Conservation (phyloP, 306 rosid genomes). For the Pyrus communis region DNA sequence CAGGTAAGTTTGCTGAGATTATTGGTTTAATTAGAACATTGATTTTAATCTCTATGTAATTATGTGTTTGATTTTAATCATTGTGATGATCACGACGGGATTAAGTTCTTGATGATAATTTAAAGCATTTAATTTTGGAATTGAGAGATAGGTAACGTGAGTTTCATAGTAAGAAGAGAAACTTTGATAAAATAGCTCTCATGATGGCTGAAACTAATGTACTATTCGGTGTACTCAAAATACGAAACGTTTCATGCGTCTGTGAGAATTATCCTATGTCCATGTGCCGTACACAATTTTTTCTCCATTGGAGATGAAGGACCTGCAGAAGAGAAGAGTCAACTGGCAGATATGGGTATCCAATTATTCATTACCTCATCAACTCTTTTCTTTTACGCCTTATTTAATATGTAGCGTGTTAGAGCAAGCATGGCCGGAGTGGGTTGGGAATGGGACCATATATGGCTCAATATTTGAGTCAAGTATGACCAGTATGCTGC, state of each 20-base stretch:
- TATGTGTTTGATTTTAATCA: background rate
- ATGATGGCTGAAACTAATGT: no score
- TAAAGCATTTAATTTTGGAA: background rate
- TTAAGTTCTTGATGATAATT: background rate
- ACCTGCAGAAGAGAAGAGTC: constrained; percentile 12
- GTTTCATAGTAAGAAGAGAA: constrained; percentile 6
- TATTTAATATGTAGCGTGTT: background rate
- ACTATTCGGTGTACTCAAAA: no score
- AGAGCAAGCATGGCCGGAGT: background rate
- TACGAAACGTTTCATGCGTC: no score
- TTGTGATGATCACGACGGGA: background rate
- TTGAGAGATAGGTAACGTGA: background rate
- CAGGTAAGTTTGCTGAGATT: constrained; percentile 46
- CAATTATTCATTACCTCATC: background rate
- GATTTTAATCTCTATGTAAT: background rate
- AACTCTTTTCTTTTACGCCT: background rate
- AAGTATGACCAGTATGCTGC: background rate
- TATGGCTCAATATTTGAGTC: background rate
- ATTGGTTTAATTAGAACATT: background rate
- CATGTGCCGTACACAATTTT: no score
- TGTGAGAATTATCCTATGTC: no score
- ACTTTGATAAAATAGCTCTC: background rate
- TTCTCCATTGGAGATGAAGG: background rate
- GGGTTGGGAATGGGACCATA: background rate
- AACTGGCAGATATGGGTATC: constrained; percentile 14